Base-by-base conservation (phyloP, 257 asterid species). In the Solanum arcanum region DNA sequence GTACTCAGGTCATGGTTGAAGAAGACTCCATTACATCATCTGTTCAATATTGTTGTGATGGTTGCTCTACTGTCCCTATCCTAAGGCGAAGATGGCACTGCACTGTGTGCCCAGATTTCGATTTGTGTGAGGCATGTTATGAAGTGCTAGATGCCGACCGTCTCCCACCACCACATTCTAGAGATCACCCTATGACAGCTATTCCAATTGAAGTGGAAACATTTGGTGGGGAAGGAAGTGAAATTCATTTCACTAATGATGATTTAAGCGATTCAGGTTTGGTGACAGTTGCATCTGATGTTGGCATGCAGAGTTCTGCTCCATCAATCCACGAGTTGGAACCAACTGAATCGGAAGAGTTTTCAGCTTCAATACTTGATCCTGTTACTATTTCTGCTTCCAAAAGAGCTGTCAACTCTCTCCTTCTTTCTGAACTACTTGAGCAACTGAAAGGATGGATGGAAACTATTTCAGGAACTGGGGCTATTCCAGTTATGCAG, bases 51-150 rank as follows among this genome's bases (percentile, higher is more conserved):
- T 95, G 99, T 87, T 97, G 99, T 91, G 99, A 97, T 88, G 99
- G 99, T 72, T 97, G 99, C 90, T 97, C 99, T 78, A 95, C 99
- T 86, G 99, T 96, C 89, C 99, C 99, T 87, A 97, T 97, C 76
- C 92, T 92, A 87, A 93, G 99, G 91, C 94, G 98, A 44, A 93
- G 99, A 88, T 97, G 99, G 99, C 99, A 97, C 89, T 97, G 99
- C 87, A 91, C 98, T 85, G 90, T 97, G 90, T 97, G 99, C 90
- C 99, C 99, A 33, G 99, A 97, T 93, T 97, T 97, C 87, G 99
- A 97, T 93, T 91, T 97, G 89, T 97, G 99, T 83, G 99, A 97
- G 91, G 94, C 99, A 68, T 97, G 99, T 86, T 96, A 97, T 74
- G 99, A 94, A 93, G 94, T 93, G 70, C 88, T 93, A 83, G 99